Evolutionary conservation across 768 basidiomycete species (phyloP), one percentile per base, ranked within the genome.

Genomic region (Termitomyces sp.): DNA sequence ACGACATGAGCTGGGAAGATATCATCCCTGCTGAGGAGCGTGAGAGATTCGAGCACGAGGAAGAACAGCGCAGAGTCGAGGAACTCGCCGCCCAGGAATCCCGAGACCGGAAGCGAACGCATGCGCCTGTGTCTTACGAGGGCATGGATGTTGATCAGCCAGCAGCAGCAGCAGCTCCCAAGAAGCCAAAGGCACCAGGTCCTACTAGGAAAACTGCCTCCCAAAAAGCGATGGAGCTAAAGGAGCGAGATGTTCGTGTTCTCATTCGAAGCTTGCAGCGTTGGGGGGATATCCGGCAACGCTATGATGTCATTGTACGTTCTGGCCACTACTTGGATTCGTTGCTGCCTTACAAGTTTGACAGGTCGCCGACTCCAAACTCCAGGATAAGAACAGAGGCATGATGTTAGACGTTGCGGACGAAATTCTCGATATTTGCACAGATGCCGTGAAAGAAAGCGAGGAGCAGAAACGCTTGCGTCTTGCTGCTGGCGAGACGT

Each of bases 1-100:
- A 94, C 67, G 96, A 98, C 73, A 93, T 96, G 84, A 93, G 71
- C 65, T 99, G 97, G 97, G 97, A 99, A 66, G 97, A 98, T 58
- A 98, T 99, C 70, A 98, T 99, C 63, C 97, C 97, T 17, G 68
- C 89, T 9, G 93, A 95, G 22, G 93, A 93, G 64, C 87, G 97
- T 6, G 84, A 87, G 69, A 85, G 83, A 67, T 83, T 87, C 43
- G 93, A 93, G 57, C 79, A 81, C 28, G 94, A 95, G 60, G 87
- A 92, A 57, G 86, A 87, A 57, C 79, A 86, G 55, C 77, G 81
- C 55, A 85, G 84, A 64, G 82, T 81, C 37, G 88, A 92, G 62
- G 88, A 93, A 57, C 65, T 85, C 55, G 79, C 74, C 47, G 74
- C 86, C 7, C 82, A 84, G 59, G 88, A 90, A 55, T 77, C 83